Evolutionary conservation across 176 grass and related monocot species (phyloP).

Genomic region (Oryza glumipatula): DNA sequence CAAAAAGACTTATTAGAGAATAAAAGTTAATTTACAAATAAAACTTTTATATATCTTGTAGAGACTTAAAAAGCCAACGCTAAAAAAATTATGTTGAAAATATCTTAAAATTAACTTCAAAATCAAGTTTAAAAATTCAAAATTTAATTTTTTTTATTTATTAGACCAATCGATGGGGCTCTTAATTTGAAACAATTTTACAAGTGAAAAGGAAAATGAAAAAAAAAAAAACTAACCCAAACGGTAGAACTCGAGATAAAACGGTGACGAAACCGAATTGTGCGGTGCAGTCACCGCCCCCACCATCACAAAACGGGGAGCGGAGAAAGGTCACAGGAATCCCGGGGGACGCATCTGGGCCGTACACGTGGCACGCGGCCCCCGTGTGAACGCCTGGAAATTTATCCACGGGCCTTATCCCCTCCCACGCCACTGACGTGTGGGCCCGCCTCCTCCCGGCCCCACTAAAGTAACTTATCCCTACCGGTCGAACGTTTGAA

Average conservation of each 20-base stretch:
- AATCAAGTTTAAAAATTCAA: no score
- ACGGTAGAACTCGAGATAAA: background rate
- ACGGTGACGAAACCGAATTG: background rate
- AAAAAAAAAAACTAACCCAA: background rate
- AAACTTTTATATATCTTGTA: no score
- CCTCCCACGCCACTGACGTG: background rate
- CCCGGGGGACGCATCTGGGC: background rate
- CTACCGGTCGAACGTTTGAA: background rate
- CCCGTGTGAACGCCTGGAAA: background rate
- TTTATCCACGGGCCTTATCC: constrained; percentile 18
- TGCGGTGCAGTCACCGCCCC: background rate
- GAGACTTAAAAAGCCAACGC: no score
- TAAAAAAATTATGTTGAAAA: no score
- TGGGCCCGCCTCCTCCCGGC: rapidly evolving
- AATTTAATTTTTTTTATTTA: no score
- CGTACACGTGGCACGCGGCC: constrained; percentile 17
- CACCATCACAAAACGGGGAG: background rate
- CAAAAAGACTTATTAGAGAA: no score
- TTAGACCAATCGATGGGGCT: no score
- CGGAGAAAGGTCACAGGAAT: background rate
- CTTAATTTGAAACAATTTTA: no score
- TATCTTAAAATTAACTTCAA: no score
- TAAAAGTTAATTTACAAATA: no score
- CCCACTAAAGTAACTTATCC: background rate
- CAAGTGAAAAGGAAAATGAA: background rate